Conservation (phyloP, 2,329 filamentous ascomycete species). For the Cladosporium austrohemisphaericum region DNA sequence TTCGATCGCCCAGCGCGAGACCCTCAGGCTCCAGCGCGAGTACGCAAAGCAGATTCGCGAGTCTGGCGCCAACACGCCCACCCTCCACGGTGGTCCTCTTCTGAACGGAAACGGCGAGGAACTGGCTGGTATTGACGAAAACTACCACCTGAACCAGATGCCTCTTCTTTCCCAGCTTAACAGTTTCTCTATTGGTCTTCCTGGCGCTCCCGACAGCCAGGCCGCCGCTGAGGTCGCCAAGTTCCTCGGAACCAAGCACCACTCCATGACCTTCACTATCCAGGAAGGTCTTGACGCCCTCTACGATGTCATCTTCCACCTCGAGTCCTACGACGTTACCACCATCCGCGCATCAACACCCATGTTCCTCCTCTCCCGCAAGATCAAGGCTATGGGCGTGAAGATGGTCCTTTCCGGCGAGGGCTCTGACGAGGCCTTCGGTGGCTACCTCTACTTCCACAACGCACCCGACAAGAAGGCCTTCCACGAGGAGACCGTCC, state of each 20-base stretch:
- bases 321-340: slow-evolving; percentile 97
- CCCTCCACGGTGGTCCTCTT: slow-evolving; percentile 24
- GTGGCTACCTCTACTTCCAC: slow-evolving; percentile 98
- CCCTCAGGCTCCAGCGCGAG: slow-evolving; percentile 62
- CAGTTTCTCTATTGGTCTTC: slow-evolving; percentile 97
- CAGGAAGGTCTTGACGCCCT: slow-evolving; percentile 96
- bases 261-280: slow-evolving; percentile 96
- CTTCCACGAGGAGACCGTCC: slow-evolving; percentile 95
- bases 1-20: slow-evolving; percentile 92
- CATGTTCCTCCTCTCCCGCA: slow-evolving; percentile 95
- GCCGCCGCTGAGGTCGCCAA: slow-evolving; percentile 90
- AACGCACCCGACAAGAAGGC: slow-evolving; percentile 82
- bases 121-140: slow-evolving; percentile 90
- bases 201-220: slow-evolving; percentile 85
- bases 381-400: slow-evolving; percentile 99
- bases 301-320: slow-evolving; percentile 95
- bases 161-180: slow-evolving; percentile 92
- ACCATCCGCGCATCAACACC: slow-evolving; percentile 97
- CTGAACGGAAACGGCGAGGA: slow-evolving; percentile 52
- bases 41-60: slow-evolving; percentile 37
- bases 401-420: slow-evolving; percentile 99
- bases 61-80: slow-evolving; percentile 29
- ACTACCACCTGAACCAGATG: slow-evolving; percentile 82
- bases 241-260: slow-evolving; percentile 96
- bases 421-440: slow-evolving; percentile 96